A percentile compares a stretch with the other conserved stretches of the same genome.
Conservation (phyloP, 345 rosid species). For the Eucalyptus marginata region DNA sequence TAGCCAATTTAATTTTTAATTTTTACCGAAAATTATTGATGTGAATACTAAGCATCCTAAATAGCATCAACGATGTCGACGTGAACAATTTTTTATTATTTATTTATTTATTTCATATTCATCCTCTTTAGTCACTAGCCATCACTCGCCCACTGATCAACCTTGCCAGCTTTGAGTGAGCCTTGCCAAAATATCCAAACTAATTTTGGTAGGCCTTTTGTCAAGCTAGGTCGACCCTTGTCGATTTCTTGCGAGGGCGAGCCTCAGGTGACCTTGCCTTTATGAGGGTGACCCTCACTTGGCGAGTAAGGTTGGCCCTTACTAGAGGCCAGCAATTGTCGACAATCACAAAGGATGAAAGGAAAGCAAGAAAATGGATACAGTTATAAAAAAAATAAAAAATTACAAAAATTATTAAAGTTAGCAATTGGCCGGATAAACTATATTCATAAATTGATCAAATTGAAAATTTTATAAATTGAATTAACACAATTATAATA, state of each 20-base stretch:
- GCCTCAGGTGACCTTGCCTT: too few relatives aligned
- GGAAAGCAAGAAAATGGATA: accelerated
- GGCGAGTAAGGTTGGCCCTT: background rate
- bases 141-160: accelerated
- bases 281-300: too few relatives aligned
- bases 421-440: accelerated
- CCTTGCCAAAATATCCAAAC: too few relatives aligned
- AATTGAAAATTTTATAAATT: too few relatives aligned
- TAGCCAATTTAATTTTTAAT: too few relatives aligned
- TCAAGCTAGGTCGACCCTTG: background rate
- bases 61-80: accelerated
- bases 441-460: background rate
- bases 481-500: too few relatives aligned
- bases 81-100: background rate
- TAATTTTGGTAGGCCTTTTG: too few relatives aligned
- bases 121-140: background rate
- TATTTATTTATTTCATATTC: accelerated
- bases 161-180: too few relatives aligned
- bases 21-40: accelerated
- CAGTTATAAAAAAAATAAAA: too few relatives aligned
- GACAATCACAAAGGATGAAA: background rate
- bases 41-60: accelerated
- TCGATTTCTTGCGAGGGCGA: too few relatives aligned
- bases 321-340: background rate
- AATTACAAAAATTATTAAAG: too few relatives aligned